Conservation (phyloP, 2,329 filamentous ascomycete genomes). For the Ambrosiella beaveri region DNA sequence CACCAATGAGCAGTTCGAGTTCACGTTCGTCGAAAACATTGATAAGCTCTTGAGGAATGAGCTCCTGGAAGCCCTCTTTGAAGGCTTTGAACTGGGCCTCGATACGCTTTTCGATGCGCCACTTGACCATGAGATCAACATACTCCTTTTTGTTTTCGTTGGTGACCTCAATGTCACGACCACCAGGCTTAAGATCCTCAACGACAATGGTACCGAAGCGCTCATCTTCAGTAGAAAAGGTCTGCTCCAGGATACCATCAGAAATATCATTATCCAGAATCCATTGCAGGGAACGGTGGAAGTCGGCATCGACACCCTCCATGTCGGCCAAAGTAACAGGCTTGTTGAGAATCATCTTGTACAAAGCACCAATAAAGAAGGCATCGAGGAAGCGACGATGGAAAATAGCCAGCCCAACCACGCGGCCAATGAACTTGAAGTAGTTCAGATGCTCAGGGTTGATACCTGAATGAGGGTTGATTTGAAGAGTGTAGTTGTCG, state of each 20-base stretch:
- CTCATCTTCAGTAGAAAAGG: constrained; percentile 94
- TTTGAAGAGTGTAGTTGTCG: constrained; percentile 99
- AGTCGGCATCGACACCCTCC: constrained; percentile 97
- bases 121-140: constrained; percentile 95
- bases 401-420: constrained; percentile 94
- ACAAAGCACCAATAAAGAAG: constrained; percentile 96
- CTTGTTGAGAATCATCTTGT: constrained; percentile 98
- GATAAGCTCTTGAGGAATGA: constrained; percentile 89
- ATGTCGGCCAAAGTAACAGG: constrained; percentile 83
- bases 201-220: constrained; percentile 88
- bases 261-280: constrained; percentile 94
- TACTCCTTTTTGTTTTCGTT: constrained; percentile 99
- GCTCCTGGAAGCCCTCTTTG: constrained; percentile 90
- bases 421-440: constrained; percentile 98
- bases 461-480: constrained; percentile 97
- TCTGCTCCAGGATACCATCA: constrained; percentile 82
- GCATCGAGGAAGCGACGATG: constrained; percentile 93
- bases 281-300: constrained; percentile 93
- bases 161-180: constrained; percentile 84
- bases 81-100: constrained; percentile 98
- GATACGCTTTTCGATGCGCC: constrained; percentile 97
- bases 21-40: constrained; percentile 98
- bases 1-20: constrained; percentile 86
- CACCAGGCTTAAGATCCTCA: constrained; percentile 81
- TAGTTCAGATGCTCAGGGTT: constrained; percentile 99